Evolutionary conservation across 495 filamentous ascomycete species (phyloP), one percentile per base, ranked within the genome.

Genomic region (Pyrenula massariospora): DNA sequence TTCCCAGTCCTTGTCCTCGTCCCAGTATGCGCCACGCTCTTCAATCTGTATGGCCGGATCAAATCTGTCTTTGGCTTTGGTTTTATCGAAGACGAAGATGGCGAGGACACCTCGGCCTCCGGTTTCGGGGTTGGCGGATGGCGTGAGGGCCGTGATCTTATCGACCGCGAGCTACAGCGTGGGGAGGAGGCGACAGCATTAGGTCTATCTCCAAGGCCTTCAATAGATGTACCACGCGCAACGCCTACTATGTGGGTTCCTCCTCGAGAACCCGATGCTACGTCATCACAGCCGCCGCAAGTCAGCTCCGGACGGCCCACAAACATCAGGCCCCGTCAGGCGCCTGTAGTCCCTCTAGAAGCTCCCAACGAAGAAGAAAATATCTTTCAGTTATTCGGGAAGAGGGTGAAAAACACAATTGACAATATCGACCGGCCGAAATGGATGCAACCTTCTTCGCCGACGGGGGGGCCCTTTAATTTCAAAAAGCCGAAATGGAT

Each of bases 101-200:
- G 87, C 54, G 76, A 83, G 36, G 84, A 82, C 31, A 84, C 84
- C 42, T 78, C 78, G 52, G 73, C 73, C 3, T 71, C 77, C 24
- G 83, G 78, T 10, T 86, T 83, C 56, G 90, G 90, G 25, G 81
- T 82, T n/a, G 88, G 87, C 22, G 82, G 85, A 15, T 98, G 93
- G 93, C 77, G 91, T 31, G 93, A 98, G 73, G 93, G 93, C 12
- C 79, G 88, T n/a, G 89, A 90, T 24, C 77, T 98, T 12, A 96
- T 98, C 57, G 89, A 96, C 58, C 83, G 91, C 12, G 93, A 98
- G 65, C 66, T 94, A 42, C 31, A 42, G 15, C 5, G 15, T 42
- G 31, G 31, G 19, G 82, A 85, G 53, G 86, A 84, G 0, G 63
- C 76, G 51, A 76, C 73, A n/a, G 77, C 77, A 19, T 64, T 83